Conservation (phyloP, 495 filamentous ascomycete species). For the Podospora tetraspora region DNA sequence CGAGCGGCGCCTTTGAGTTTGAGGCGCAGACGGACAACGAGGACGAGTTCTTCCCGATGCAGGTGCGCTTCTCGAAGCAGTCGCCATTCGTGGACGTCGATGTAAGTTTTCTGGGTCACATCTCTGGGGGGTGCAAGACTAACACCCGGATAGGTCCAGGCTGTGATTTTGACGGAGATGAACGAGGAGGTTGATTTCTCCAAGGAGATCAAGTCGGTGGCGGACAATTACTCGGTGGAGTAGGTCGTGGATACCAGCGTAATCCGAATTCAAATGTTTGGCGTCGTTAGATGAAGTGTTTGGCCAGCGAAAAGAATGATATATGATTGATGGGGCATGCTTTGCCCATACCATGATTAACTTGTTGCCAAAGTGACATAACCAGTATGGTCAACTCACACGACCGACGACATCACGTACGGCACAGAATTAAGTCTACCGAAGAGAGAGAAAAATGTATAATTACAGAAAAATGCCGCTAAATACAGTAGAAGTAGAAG, state of each 20-base stretch:
- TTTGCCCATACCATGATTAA: not conserved
- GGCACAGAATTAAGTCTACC: not conserved
- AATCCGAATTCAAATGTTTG: not conserved
- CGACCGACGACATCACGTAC: too few relatives aligned
- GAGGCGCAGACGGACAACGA: constrained; percentile 80
- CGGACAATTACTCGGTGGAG: constrained; percentile 77
- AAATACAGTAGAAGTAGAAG: not conserved
- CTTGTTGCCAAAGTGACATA: not conserved
- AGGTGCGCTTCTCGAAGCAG: constrained; percentile 78
- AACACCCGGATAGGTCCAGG: constrained; percentile 51
- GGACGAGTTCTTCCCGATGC: constrained; percentile 96
- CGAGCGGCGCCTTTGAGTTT: constrained; percentile 85
- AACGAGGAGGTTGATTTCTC: constrained; percentile 79
- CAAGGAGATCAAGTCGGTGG: constrained; percentile 81
- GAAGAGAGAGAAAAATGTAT: not conserved
- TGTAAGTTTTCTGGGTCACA: constrained; percentile 48
- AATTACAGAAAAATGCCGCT: not conserved
- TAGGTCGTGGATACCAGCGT: constrained; percentile 35
- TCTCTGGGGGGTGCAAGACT: constrained; percentile 20
- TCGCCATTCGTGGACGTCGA: constrained; percentile 85
- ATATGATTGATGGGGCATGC: not conserved
- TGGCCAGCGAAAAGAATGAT: not conserved
- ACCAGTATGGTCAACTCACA: too few relatives aligned
- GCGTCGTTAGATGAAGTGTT: not conserved
- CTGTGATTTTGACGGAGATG: constrained; percentile 69